Conservation (phyloP, 345 rosid species). For the Anacardium occidentale region DNA sequence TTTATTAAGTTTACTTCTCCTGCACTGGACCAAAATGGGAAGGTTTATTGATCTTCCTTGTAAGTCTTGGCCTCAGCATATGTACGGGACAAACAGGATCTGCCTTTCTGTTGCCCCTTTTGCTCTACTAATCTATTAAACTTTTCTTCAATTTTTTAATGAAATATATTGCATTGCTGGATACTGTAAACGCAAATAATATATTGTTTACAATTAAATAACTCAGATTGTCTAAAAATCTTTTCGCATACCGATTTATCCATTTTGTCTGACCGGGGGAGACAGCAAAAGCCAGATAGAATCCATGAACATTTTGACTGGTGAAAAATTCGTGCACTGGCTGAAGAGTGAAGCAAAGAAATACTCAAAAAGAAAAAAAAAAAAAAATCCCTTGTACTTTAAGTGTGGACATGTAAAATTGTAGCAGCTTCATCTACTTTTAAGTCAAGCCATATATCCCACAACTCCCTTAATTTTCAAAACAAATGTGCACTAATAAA, state of each 20-base stretch:
- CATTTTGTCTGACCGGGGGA: conserved; percentile 16
- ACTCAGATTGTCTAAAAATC: conserved; percentile 2
- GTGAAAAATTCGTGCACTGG: conserved; percentile 36
- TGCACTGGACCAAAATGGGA: conserved; percentile 20
- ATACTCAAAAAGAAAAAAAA: conserved; percentile 35
- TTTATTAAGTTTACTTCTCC: conserved; percentile 30
- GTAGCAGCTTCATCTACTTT: conserved; percentile 71
- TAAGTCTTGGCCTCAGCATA: conserved; percentile 31
- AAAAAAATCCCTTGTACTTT: conserved; percentile 72
- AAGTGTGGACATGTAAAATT: conserved; percentile 66
- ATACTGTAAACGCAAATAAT: conserved; percentile 15
- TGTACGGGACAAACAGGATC: conserved; percentile 25
- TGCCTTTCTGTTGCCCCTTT: conserved; percentile 32
- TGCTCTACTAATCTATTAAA: conserved; percentile 42
- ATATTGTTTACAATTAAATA: conserved; percentile 12
- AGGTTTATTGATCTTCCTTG: conserved; percentile 38
- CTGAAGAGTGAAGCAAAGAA: conserved; percentile 92
- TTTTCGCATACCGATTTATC: conserved; percentile 7
- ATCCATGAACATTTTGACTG: conserved; percentile 42
- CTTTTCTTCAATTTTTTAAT: conserved; percentile 8
- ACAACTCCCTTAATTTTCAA: conserved; percentile 44
- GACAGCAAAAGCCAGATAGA: conserved; percentile 21
- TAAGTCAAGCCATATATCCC: conserved; percentile 78
- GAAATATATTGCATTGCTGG: conserved; percentile 17
- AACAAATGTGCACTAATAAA: conserved; percentile 56